Evolutionary conservation across 192 early-diverging fungal genomes (phyloP).

Genomic region (Coemansia sp.): DNA sequence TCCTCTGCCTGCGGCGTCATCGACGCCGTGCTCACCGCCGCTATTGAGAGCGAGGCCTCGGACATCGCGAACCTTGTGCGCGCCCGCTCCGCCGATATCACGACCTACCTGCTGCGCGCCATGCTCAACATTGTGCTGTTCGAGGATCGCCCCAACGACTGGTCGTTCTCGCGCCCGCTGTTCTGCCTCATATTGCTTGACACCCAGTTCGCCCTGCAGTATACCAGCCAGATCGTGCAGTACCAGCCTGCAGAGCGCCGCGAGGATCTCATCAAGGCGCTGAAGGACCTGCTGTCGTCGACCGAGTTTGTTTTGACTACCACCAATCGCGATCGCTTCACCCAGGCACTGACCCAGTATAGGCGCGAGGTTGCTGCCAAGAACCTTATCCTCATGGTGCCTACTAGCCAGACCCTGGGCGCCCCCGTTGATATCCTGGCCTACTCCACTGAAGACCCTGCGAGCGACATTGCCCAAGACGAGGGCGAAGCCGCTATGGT

Average conservation of each 20-base stretch:
- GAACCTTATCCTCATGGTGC: conserved; percentile 56
- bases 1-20: conserved; percentile 70
- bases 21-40: conserved; percentile 71
- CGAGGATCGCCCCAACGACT: conserved; percentile 80
- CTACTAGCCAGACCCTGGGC: conserved; percentile 52
- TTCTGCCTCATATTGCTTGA: conserved; percentile 77
- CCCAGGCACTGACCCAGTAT: conserved; percentile 48
- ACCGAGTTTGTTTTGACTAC: conserved; percentile 36
- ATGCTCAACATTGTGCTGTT: conserved; percentile 78
- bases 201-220: conserved; percentile 59
- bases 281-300: conserved; percentile 45
- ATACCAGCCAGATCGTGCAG: conserved; percentile 46
- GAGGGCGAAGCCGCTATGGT: conserved; percentile 41
- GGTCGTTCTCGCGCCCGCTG: conserved; percentile 81
- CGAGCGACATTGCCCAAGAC: background rate
- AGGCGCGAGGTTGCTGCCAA: conserved; percentile 42
- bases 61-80: conserved; percentile 24
- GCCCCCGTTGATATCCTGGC: conserved; percentile 42
- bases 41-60: conserved; percentile 53
- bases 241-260: conserved; percentile 53
- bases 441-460: background rate
- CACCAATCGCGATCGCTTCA: conserved; percentile 46
- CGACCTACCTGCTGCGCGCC: conserved; percentile 64
- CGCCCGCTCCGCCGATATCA: conserved; percentile 58
- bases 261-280: conserved; percentile 40